Conservation (phyloP, 2,329 filamentous ascomycete species). For the Trichoderma harzianum region DNA sequence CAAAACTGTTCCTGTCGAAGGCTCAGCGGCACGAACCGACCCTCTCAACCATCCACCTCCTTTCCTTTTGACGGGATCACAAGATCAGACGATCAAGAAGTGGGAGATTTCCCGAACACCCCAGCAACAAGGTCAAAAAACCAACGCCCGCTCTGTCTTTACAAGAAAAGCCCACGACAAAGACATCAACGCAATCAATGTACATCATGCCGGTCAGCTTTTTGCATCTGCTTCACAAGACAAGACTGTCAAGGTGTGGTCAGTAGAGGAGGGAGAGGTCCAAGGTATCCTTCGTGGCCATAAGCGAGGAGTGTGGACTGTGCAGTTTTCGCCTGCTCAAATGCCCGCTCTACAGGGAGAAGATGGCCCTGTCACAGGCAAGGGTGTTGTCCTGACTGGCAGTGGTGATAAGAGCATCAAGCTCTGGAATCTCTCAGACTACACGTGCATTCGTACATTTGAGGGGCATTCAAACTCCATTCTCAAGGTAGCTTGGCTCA, state of each 20-base stretch:
- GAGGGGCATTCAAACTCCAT: conserved; percentile 97
- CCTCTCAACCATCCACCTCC: conserved; percentile 76
- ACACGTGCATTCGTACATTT: conserved; percentile 87
- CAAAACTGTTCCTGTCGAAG: conserved; percentile 61
- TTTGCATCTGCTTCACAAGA: conserved; percentile 98
- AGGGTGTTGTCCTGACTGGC: conserved; percentile 82
- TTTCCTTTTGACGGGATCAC: conserved; percentile 87
- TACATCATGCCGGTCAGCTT: conserved; percentile 69
- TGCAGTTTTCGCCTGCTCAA: conserved; percentile 79
- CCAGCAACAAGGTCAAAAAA: conserved; percentile 44
- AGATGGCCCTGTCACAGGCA: conserved; percentile 67
- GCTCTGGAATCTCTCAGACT: conserved; percentile 89
- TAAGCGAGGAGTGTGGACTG: conserved; percentile 92
- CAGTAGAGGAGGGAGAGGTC: conserved; percentile 81
- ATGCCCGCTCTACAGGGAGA: conserved; percentile 72
- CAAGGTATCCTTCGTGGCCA: conserved; percentile 90
- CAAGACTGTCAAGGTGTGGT: conserved; percentile 96
- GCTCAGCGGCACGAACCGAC: conserved; percentile 66
- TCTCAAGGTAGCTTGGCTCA: conserved; percentile 87
- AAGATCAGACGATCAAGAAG: conserved; percentile 91
- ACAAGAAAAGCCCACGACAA: conserved; percentile 97
- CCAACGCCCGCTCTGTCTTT: conserved; percentile 65
- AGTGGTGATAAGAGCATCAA: conserved; percentile 96
- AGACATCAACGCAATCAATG: conserved; percentile 92
- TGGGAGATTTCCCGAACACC: conserved; percentile 72